phyloP scores from a whole-genome alignment of 805 yeast species.

The baker's yeast (Saccharomyces cerevisiae) region DNA sequence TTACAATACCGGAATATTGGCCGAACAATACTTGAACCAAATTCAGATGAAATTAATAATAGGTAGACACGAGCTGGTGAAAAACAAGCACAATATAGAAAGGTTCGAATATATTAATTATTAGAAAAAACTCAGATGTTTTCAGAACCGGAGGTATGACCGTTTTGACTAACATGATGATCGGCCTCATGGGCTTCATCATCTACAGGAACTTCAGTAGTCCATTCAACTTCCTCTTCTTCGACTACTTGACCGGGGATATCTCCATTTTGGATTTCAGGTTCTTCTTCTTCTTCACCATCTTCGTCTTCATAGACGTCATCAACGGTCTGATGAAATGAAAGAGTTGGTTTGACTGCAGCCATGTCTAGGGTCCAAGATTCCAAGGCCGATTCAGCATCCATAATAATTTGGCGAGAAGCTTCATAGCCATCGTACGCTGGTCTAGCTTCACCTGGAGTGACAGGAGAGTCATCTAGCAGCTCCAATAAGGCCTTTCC shows the following conservation, averaged over 20 bases:
- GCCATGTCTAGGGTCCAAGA: constrained; percentile 96
- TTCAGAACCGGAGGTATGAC: neutral
- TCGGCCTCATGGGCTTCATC: constrained; percentile 5
- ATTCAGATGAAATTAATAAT: neutral
- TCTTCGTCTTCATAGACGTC: constrained; percentile 49
- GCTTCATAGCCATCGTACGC: constrained; percentile 98
- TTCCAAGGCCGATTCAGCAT: constrained; percentile 91
- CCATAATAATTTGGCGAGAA: constrained; percentile 93
- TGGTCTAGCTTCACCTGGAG: constrained; percentile 98
- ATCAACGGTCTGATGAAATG: constrained; percentile 67
- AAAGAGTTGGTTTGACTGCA: constrained; percentile 85
- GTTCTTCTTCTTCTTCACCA: constrained; percentile 34
- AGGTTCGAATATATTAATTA: neutral
- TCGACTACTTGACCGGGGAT: constrained; percentile 4
- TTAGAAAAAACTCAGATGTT: neutral
- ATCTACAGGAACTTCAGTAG: neutral
- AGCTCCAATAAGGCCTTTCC: constrained; percentile 95
- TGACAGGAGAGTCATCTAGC: constrained; percentile 92
- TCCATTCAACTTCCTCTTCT: constrained; percentile 5
- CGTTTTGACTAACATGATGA: neutral
- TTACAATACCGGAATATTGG: neutral
- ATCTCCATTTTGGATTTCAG: constrained; percentile 14
- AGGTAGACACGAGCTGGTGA: neutral
- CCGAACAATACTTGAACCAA: neutral
- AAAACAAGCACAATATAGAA: neutral